Percentiles rank a stretch among this genome's conserved stretches.
Evolutionary conservation across 495 filamentous ascomycete genomes (phyloP).

Genomic region (Neurospora sp.): DNA sequence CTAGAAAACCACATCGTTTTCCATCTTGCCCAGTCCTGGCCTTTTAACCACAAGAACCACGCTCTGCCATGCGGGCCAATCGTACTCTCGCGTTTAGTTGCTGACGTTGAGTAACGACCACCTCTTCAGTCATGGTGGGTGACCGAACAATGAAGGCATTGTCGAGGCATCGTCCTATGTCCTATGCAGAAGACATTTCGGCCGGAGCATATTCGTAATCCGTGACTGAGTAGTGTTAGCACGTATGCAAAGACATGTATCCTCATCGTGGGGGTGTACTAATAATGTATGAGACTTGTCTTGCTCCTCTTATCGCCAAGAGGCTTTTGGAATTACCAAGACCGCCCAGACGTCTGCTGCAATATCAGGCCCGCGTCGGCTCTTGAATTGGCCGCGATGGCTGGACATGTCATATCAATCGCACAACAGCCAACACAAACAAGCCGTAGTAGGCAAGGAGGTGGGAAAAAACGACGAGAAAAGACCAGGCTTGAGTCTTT

Average conservation of each 20-base stretch:
- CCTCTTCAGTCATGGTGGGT: neutral
- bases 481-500: neutral
- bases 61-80: neutral
- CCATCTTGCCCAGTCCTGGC: neutral
- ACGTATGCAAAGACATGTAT: neutral
- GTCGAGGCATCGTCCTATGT: neutral
- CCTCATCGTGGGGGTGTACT: neutral
- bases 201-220: neutral
- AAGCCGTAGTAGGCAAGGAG: neutral
- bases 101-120: neutral
- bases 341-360: slow-evolving; percentile 10
- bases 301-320: slow-evolving; percentile 12
- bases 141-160: neutral
- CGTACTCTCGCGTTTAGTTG: neutral
- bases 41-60: neutral
- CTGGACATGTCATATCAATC: neutral
- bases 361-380: slow-evolving; percentile 16
- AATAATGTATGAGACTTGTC: slow-evolving; percentile 1
- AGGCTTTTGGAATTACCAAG: slow-evolving; percentile 16
- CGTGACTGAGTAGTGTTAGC: neutral
- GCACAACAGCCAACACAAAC: neutral
- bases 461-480: neutral
- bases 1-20: neutral
- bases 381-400: neutral
- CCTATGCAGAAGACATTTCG: neutral